Evolutionary conservation across 169 alveolate genomes (phyloP).

Genomic region (Eimeria brunetti): DNA sequence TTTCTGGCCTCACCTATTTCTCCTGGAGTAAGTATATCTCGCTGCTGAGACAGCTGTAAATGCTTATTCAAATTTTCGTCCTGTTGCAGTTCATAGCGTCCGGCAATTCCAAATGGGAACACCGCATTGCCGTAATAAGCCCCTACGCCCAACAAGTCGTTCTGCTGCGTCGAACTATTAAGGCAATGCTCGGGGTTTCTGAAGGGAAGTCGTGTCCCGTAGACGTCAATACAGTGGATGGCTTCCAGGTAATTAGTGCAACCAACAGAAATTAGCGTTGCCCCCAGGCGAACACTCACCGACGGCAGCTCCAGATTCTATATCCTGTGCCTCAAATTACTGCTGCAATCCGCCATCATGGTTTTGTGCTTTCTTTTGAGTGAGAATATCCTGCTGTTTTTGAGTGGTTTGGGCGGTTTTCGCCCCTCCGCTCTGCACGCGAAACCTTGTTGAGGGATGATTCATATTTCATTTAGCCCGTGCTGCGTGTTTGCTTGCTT

Average conservation of each 20-base stretch:
- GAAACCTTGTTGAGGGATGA: not conserved
- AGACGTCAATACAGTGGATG: slow-evolving; percentile 87
- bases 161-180: slow-evolving; percentile 76
- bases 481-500: slow-evolving; percentile 1
- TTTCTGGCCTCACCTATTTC: not conserved
- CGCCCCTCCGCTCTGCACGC: not conserved
- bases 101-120: slow-evolving; percentile 80
- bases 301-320: not conserved
- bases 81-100: slow-evolving; percentile 66
- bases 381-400: not conserved
- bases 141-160: slow-evolving; percentile 84
- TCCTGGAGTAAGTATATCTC: not conserved
- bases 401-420: not conserved
- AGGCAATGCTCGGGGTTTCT: slow-evolving; percentile 71
- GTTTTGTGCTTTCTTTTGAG: not conserved
- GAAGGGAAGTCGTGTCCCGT: slow-evolving; percentile 82
- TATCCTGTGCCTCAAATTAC: not conserved
- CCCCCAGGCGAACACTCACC: not conserved
- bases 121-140: slow-evolving; percentile 81
- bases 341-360: not conserved
- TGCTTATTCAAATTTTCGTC: not conserved
- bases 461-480: not conserved
- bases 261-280: not conserved
- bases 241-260: slow-evolving; percentile 82
- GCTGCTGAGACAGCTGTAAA: not conserved